Base-by-base conservation (phyloP, 345 rosid genomes). In the Hirschfeldia incana region DNA sequence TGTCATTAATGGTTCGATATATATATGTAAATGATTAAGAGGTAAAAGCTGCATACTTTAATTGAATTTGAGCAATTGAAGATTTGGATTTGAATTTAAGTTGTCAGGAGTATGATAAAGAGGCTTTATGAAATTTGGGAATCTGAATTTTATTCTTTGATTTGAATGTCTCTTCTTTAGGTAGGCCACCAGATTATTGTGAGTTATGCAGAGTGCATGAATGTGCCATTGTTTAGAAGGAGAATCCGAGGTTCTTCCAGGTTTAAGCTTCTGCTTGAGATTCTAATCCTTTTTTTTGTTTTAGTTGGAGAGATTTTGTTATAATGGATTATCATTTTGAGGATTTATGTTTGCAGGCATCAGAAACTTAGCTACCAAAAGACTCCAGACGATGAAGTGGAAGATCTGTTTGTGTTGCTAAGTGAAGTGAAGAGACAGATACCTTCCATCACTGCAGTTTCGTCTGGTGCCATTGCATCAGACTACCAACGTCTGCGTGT, bases 401-500 rank as follows among this genome's bases (percentile, higher is more conserved):
- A 94, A 81, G 98, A 94, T 83, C 88, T 94, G 97, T 94, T 87
- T 80, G 76, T 90, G 53, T 80, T 95, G 80, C 78, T 95, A 72
- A 86, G 82, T 71, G 96, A 91, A 87, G 97, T 93, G 37, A 93
- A 90, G 83, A 87, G 82, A 69, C 96, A 87, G 83, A 93, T 95
- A 78, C 98, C 98, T 32, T 86, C 91, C 63, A 63, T 93, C 27
- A 75, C 85, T 10, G 98, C 97, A 15, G 97, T 93, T 49, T 91
- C 92, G 55, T 95, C 98, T 32, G 99, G 99, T 82, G 99, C 98
- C 21, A 95, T 95, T 82, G 98, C 98, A 57, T 95, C 98, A 13
- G 97, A 95, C 75, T 95, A 95, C 78, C 99, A 95, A 65, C 85
- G 99, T 82, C 85, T 93, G 76, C 89, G 98, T 29, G 98, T 95